Percentiles rank a stretch among this genome's conserved stretches.
Conservation (phyloP, 805 yeast genomes). For the Trichomonascus vanleenenianus region DNA sequence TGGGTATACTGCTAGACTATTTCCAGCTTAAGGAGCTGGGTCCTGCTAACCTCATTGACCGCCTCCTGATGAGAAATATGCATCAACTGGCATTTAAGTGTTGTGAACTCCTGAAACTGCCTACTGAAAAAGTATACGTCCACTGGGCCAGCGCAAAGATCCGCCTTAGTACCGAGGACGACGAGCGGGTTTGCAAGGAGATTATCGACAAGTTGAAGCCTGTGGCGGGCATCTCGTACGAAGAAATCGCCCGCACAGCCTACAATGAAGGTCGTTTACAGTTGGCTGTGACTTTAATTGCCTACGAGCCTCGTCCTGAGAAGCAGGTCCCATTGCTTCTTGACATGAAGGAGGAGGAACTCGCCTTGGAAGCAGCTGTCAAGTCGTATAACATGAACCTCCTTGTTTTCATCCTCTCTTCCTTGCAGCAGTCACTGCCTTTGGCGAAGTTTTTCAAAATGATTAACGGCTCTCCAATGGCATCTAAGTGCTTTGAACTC, state of each 20-base stretch:
- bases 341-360: conserved; percentile 61
- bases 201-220: conserved; percentile 41
- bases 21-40: conserved; percentile 46
- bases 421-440: conserved; percentile 47
- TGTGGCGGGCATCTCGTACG: conserved; percentile 43
- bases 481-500: conserved; percentile 35
- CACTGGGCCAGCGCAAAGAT: conserved; percentile 80
- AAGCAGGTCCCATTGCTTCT: conserved; percentile 57
- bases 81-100: conserved; percentile 60
- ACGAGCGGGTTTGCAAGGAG: conserved; percentile 45
- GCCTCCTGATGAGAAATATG: conserved; percentile 50
- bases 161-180: conserved; percentile 45
- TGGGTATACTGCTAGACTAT: conserved; percentile 64
- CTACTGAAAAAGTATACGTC: conserved; percentile 47
- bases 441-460: conserved; percentile 62
- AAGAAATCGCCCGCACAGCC: conserved; percentile 55
- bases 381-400: conserved; percentile 55
- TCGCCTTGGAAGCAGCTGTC: conserved; percentile 62
- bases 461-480: conserved; percentile 41
- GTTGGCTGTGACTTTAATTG: conserved; percentile 59
- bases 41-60: conserved; percentile 45
- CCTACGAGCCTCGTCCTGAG: conserved; percentile 55
- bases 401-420: conserved; percentile 47
- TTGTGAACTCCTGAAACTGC: conserved; percentile 41
- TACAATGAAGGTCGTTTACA: conserved; percentile 72